Base-by-base conservation (phyloP, 2,329 filamentous ascomycete species). In the Ophiostoma populinum region DNA sequence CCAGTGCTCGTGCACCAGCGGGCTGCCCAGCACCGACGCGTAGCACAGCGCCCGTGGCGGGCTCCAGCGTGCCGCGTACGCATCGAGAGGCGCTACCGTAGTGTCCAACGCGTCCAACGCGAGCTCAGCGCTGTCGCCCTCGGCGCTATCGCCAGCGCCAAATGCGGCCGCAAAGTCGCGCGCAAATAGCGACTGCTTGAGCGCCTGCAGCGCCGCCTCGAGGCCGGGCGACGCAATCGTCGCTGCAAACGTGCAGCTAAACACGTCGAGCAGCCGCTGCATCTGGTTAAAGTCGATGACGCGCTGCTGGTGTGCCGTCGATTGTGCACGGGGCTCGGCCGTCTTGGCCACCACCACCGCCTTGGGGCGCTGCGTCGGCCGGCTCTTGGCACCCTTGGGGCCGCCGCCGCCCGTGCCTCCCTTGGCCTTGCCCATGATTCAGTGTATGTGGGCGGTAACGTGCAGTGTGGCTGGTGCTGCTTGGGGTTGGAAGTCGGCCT, bases 21-120 rank as follows among this genome's bases (percentile, higher is more conserved):
- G 39, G 7, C 47, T 49, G 32, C 53, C 40, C 24, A 77, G 52
- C n/a, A 75, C 55, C 3, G 56, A 50, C n/a, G 72, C 62, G 55
- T 95, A 95, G 42, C 77, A 82, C 35, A 95, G 58, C 0, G 85
- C 80, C 35, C 90, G 66, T 35, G 80, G 79, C 2, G 87, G 81
- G 54, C 85, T 93, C 86, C 87, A 98, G 46, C 90, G 63, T 36
- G 82, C 70, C 7, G 83, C 82, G 59, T 98, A 98, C 8, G 79
- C 80, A 41, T 79, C 71, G 13, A 94, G 65, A 46, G 77, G 40
- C 5, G 39, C 16, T 24, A 17, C 17, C 9, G 12, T 27, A n/a
- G 1, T 12, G 11, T 17, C 9, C 17, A n/a, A n/a, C n/a, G n/a
- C n/a, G n/a, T n/a, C n/a, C n/a, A n/a, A n/a, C n/a, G n/a, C n/a